phyloP scores from a whole-genome alignment of 73 alveolate species.

The Symbiodinium natans region DNA sequence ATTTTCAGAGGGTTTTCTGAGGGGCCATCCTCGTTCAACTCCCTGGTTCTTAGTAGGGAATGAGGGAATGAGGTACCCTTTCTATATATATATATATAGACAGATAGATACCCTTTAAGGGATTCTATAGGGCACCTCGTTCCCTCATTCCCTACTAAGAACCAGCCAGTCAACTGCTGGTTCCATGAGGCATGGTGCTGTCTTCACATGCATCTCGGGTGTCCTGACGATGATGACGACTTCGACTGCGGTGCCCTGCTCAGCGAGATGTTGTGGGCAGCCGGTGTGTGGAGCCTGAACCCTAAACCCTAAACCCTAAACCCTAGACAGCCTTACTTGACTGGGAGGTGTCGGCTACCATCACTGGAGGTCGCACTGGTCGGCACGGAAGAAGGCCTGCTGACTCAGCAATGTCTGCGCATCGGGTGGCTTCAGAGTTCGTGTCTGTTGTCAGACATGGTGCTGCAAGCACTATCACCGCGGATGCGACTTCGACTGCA shows the following conservation, averaged over 20 bases:
- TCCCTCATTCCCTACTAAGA: not conserved
- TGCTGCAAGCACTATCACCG: slow-evolving; percentile 76
- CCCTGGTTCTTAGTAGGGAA: not conserved
- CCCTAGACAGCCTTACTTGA: not conserved
- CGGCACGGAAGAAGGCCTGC: slow-evolving; percentile 33
- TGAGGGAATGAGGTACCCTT: not conserved
- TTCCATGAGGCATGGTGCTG: slow-evolving; percentile 53
- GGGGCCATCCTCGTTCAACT: not conserved
- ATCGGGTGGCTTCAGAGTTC: not conserved
- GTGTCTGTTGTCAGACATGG: slow-evolving; percentile 34
- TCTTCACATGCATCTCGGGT: not conserved
- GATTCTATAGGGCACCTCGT: not conserved
- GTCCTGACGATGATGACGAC: slow-evolving; percentile 22
- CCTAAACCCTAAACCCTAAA: too few relatives aligned
- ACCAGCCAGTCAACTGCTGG: too few relatives aligned
- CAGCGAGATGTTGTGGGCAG: not conserved
- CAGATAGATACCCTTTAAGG: not conserved
- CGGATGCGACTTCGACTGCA: slow-evolving; percentile 64
- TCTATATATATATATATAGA: not conserved
- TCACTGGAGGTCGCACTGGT: slow-evolving; percentile 31
- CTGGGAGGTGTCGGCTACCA: not conserved
- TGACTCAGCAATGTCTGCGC: not conserved
- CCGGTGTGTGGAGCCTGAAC: too few relatives aligned
- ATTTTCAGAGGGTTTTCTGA: too few relatives aligned
- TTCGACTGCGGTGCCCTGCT: not conserved